Base-by-base conservation (phyloP, 192 early-diverging fungal genomes). In the Coemansia sp. region DNA sequence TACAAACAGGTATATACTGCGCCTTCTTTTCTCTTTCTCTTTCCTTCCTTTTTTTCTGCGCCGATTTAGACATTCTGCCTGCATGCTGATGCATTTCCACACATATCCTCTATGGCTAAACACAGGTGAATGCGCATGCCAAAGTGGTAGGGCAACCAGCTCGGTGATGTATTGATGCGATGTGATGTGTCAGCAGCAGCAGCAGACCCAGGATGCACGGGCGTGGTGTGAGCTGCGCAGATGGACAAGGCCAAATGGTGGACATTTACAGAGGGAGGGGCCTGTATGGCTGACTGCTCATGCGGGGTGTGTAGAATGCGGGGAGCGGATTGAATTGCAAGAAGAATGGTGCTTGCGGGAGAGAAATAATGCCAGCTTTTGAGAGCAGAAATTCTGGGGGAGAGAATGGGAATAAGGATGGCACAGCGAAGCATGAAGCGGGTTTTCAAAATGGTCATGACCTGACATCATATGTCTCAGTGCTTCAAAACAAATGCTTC, bases 401-500 rank as follows among this genome's bases (percentile, higher is more conserved):
- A 32, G 32, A 32, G 32, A 32, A 32, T 32, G 32, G 32, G 32
- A 32, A 32, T 32, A 32, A 32, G 4, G 32, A 32, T 0, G 21
- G 52, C 21, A 54, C 52, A 54, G 19, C 52, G 23, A 54, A 54
- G 26, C 52, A 54, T 50, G 48, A 45, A 45, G 44, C 48, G 15
- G 48, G 6, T 50, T n/a, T 32, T 32, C 32, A 32, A 32, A 32
- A 32, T 32, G 32, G 32, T 32, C 32, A 32, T 32, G 32, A 32
- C 32, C 32, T 32, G 32, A 4, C 32, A 32, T 32, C 32, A 32
- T 32, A 32, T 32, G 32, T 50, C 48, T 50, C 48, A 7, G 13
- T n/a, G 48, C 13, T 50, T 50, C 48, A 50, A 13, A 50, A 32
- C 7, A n/a, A n/a, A n/a, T 16, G 48, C 48, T 50, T 50, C 18